Evolutionary conservation across 2,329 filamentous ascomycete genomes (phyloP), one percentile per base, ranked within the genome.

Genomic region (Phyllosticta ampelicida): DNA sequence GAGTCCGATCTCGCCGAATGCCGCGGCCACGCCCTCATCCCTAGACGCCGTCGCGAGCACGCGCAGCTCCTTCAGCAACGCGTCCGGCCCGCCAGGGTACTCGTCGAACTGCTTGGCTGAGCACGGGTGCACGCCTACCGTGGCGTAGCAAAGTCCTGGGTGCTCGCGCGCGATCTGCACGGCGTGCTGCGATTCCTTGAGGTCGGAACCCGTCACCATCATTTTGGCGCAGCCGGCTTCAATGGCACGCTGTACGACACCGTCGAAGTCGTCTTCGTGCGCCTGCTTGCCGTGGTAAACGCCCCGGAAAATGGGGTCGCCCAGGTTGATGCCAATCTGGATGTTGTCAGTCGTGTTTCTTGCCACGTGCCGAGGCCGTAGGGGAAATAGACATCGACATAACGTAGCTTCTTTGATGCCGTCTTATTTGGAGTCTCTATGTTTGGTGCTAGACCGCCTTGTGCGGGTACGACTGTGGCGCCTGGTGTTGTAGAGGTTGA

Each of bases 81-180:
- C 70, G 48, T 48, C 49, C 16, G 81, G 73, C 48, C 83, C 83
- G 61, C 79, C 83, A 4, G 80, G 78, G 61, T 82, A 48, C 11
- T 10, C 74, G 63, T 87, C 86, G 70, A 99, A 95, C 56, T 87
- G 83, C 62, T 86, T 83, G 64, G 88, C 89, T 62, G 84, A 87
- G 73, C 94, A 99, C 13, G 94, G 94, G 70, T 99, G 94, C 50
- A 99, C 90, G 62, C 94, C 94, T 9, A 95, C 86, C 1, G 94
- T 99, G 20, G 87, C 86, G 71, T 90, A 99, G 67, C 95, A 90
- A 30, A 84, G 81, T 19, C 86, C 87, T 20, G 90, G 84, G 68
- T 92, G 86, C 63, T 86, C 78, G 64, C 83, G 78, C 2, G 90
- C 85, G 26, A 97, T 78, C 50, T 85, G 75, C 9, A 96, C 74